phyloP scores from a whole-genome alignment of 805 yeast species.

The Yamadazyma olivae region DNA sequence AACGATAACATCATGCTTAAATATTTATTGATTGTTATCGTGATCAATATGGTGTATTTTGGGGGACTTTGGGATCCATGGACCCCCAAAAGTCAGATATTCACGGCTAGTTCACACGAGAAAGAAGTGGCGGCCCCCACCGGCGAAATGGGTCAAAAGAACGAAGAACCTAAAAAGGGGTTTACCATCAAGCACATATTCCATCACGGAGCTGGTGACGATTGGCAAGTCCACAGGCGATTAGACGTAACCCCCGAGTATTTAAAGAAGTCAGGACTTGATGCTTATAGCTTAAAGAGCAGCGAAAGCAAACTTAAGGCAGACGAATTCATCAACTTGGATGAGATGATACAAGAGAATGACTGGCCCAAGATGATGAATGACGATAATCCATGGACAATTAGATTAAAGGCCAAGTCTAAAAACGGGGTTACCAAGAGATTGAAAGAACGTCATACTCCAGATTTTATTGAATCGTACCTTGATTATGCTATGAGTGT shows the following conservation, averaged over 20 bases:
- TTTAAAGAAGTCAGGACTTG: slow-evolving; percentile 14
- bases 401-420: slow-evolving; percentile 26
- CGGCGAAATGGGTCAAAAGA: too few species aligned
- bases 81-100: too few species aligned
- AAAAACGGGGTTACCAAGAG: slow-evolving; percentile 18
- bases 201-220: slow-evolving; percentile 54
- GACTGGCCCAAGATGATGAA: slow-evolving; percentile 38
- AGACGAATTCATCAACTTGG: slow-evolving; percentile 10
- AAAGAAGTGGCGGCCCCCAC: too few species aligned
- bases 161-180: too few species aligned
- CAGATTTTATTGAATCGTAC: slow-evolving; percentile 66
- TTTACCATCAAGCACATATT: slow-evolving; percentile 52
- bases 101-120: too few species aligned
- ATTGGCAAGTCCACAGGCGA: slow-evolving; percentile 42
- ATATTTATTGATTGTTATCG: too few species aligned
- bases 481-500: slow-evolving; percentile 51
- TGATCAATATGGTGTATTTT: too few species aligned
- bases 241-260: slow-evolving; percentile 48
- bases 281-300: background rate
- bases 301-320: background rate
- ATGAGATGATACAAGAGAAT: slow-evolving; percentile 16
- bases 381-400: slow-evolving; percentile 42
- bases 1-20: too few species aligned
- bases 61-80: too few species aligned
- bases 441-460: slow-evolving; percentile 41